Percentiles rank a stretch among this genome's conserved stretches.
phyloP scores from a whole-genome alignment of 1,284 basidiomycete species.

The Leccinum pachyderme region DNA sequence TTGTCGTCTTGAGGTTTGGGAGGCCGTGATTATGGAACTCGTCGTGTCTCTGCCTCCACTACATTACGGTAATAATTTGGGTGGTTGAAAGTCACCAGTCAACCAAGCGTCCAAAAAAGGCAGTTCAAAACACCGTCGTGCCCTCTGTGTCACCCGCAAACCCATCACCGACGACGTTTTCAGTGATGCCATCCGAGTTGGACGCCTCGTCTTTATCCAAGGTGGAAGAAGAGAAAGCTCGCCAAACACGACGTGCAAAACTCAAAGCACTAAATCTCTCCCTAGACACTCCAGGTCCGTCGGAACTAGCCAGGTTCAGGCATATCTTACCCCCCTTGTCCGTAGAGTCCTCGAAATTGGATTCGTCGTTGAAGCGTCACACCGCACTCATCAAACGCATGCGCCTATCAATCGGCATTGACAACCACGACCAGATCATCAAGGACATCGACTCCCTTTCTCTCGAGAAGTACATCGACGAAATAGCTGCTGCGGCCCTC shows the following conservation, averaged over 20 bases:
- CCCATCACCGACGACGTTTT: constrained; percentile 7
- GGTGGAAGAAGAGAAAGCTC: constrained; percentile 61
- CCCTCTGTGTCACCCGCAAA: constrained; percentile 7
- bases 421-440: constrained; percentile 81
- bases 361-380: constrained; percentile 92
- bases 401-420: constrained; percentile 73
- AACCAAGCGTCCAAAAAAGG: constrained; percentile 24
- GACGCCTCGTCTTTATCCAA: constrained; percentile 33
- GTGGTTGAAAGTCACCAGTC: not conserved
- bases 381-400: constrained; percentile 91
- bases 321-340: constrained; percentile 8
- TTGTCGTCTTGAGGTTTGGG: not conserved
- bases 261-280: constrained; percentile 56
- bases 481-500: constrained; percentile 83
- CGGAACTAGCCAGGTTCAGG: not conserved
- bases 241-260: constrained; percentile 52
- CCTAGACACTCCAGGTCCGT: constrained; percentile 46
- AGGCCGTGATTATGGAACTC: not conserved
- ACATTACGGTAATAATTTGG: too few relatives aligned
- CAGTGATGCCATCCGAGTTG: constrained; percentile 12
- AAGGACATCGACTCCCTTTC: constrained; percentile 90
- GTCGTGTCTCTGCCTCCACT: not conserved
- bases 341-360: constrained; percentile 66
- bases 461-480: constrained; percentile 95
- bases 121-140: constrained; percentile 11